Percentiles rank a stretch among this genome's conserved stretches.
Conservation (phyloP, 768 basidiomycete species). For the Calocybe cyanea region DNA sequence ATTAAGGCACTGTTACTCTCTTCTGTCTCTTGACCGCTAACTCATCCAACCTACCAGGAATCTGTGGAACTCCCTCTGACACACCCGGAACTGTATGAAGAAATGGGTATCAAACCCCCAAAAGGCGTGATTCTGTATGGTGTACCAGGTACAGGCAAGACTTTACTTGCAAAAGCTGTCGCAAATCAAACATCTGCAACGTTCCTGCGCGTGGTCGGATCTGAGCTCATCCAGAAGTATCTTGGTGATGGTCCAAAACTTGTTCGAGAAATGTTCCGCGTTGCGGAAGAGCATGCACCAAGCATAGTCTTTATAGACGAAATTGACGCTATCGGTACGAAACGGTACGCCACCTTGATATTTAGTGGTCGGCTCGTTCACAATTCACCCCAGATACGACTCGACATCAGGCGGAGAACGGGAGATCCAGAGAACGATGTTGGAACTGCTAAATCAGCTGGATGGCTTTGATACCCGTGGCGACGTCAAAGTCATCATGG, state of each 20-base stretch:
- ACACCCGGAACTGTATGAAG: conserved; percentile 97
- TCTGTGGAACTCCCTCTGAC: conserved; percentile 96
- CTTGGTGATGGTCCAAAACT: conserved; percentile 98
- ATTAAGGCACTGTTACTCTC: conserved; percentile 67
- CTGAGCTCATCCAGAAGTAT: conserved; percentile 98
- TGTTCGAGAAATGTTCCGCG: conserved; percentile 94
- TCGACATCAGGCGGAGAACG: conserved; percentile 98
- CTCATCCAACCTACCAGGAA: conserved; percentile 57
- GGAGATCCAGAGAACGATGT: conserved; percentile 98
- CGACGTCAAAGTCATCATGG: conserved; percentile 99
- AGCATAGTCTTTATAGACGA: conserved; percentile 99
- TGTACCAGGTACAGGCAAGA: conserved; percentile 98
- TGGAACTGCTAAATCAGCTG: conserved; percentile 96
- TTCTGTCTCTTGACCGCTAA: background rate
- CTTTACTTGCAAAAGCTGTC: conserved; percentile 93
- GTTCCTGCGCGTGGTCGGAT: conserved; percentile 95
- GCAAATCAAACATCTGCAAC: conserved; percentile 98
- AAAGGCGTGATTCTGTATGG: conserved; percentile 99
- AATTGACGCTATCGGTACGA: conserved; percentile 97
- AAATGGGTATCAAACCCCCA: conserved; percentile 99
- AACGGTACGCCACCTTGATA: conserved; percentile 56
- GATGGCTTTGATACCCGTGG: conserved; percentile 99
- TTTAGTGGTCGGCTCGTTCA: too few species aligned
- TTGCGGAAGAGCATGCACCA: conserved; percentile 96
- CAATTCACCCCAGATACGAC: conserved; percentile 65